Evolutionary conservation across 225 moss, liverwort and hornwort species (phyloP), one percentile per base, ranked within the genome.

Genomic region (Physcomitrellopsis africana): DNA sequence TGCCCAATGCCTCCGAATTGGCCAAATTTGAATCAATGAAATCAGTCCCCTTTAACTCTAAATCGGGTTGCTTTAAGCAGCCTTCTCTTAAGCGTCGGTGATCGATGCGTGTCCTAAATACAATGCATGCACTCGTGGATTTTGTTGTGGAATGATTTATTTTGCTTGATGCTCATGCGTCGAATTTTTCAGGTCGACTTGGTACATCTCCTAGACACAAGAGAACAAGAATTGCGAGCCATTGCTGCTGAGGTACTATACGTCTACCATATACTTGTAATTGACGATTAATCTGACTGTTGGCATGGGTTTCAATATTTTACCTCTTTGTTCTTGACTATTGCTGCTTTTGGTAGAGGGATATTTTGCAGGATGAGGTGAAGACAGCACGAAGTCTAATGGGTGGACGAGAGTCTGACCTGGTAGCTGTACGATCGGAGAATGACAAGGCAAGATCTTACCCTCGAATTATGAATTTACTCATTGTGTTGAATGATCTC

Each of bases 191-290:
- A 87, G 87, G 87, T 85, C 58, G 84, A 87, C 74, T 77, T 85
- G 84, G 80, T 23, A 44, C 82, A 87, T 80, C 54, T 84, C 19
- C 74, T 87, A 26, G 87, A 84, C 71, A 81, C 80, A 75, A 79
- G 82, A 65, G 87, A 87, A 52, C 87, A 87, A 80, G 87, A 87
- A 64, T 60, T 84, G 75, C 84, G 87, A 69, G 87, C 87, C 54
- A 82, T 84, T 55, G 84, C 84, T 82, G 87, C 84, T 24, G 87
- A 87, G 84, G 87, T 87, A 82, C 22, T 37, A 22, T 23, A 69
- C 4, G 32, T 7, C 7, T 37, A 37, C 17, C 29, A 27, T 47
- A 29, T 18, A 22, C n/a, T 73, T 60, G 27, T 47, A 53, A 48
- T 0, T 37, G 44, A 42, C 60, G 48, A 60, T 75, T 77, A 1